Conservation (phyloP, 441 rosid genomes). For the Dalechampia spathulata region DNA sequence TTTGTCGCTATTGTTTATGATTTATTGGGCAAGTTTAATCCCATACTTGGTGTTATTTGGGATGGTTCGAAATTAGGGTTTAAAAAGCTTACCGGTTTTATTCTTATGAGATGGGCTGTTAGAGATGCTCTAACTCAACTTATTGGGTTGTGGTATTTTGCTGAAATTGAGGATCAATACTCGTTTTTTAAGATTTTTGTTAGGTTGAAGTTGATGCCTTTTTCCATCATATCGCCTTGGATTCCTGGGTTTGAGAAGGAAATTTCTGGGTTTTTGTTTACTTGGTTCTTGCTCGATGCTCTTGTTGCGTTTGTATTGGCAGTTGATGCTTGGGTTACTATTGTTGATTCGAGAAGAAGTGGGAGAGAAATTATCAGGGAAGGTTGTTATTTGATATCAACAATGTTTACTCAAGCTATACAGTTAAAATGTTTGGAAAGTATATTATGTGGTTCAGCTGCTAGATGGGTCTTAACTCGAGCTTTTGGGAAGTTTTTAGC, state of each 20-base stretch:
- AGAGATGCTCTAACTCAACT: slow-evolving; percentile 90
- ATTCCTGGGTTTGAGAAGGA: slow-evolving; percentile 74
- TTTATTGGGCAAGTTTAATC: slow-evolving; percentile 47
- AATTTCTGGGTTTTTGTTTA: slow-evolving; percentile 72
- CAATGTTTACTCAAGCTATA: slow-evolving; percentile 62
- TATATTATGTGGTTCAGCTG: slow-evolving; percentile 64
- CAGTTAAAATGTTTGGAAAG: slow-evolving; percentile 78
- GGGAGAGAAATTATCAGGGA: slow-evolving; percentile 87
- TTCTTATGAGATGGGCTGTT: slow-evolving; percentile 89
- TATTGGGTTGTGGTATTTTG: slow-evolving; percentile 82
- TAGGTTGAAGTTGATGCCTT: slow-evolving; percentile 87
- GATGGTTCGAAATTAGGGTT: slow-evolving; percentile 79
- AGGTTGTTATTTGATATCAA: slow-evolving; percentile 71
- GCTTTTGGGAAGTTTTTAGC: slow-evolving; percentile 53
- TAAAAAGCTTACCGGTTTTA: slow-evolving; percentile 76
- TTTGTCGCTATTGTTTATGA: slow-evolving; percentile 67
- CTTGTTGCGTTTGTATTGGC: slow-evolving; percentile 54
- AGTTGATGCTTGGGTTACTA: slow-evolving; percentile 80
- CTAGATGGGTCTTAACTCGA: slow-evolving; percentile 45
- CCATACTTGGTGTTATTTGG: slow-evolving; percentile 49
- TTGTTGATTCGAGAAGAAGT: slow-evolving; percentile 69
- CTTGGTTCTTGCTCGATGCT: slow-evolving; percentile 75
- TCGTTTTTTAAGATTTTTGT: slow-evolving; percentile 82
- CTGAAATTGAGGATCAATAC: slow-evolving; percentile 80
- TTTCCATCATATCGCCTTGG: slow-evolving; percentile 83